phyloP scores from a whole-genome alignment of 768 basidiomycete genomes.

The Phlebiopsis flavidoalba region DNA sequence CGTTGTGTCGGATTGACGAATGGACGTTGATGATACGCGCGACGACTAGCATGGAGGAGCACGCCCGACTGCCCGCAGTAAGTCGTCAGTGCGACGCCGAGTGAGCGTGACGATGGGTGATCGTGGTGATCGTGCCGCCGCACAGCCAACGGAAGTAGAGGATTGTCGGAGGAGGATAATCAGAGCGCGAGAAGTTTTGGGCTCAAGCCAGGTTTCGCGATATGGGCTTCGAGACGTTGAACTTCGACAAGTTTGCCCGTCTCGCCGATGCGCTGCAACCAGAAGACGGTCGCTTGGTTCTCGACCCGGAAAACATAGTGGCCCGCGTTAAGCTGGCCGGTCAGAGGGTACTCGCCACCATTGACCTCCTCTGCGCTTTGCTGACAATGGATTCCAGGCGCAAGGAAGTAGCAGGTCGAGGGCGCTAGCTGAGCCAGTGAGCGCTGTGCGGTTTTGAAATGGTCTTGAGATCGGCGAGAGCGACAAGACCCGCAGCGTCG shows the following conservation, averaged over 20 bases:
- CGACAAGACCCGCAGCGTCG: constrained; percentile 9
- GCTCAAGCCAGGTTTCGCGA: not conserved
- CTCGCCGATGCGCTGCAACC: constrained; percentile 6
- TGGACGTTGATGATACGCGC: constrained; percentile 4
- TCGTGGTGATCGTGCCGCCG: not conserved
- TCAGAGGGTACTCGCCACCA: constrained; percentile 7
- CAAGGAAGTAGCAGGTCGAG: constrained; percentile 8
- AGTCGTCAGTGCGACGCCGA: not conserved
- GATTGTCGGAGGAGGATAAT: not conserved
- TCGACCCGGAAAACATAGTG: constrained; percentile 11
- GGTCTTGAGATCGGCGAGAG: constrained; percentile 9
- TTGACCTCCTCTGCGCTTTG: constrained; percentile 6
- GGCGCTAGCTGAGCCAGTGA: constrained; percentile 7
- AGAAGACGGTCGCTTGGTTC: constrained; percentile 9
- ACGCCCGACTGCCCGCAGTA: constrained; percentile 7
- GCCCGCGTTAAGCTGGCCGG: not conserved
- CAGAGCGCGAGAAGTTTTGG: not conserved
- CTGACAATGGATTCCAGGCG: constrained; percentile 9
- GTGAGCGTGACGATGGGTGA: constrained; percentile 1
- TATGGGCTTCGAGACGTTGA: not conserved
- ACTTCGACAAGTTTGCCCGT: constrained; percentile 4
- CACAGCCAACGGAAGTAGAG: constrained; percentile 1
- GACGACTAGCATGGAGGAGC: constrained; percentile 4
- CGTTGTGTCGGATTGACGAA: constrained; percentile 5
- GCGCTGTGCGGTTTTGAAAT: constrained; percentile 8